phyloP scores from a whole-genome alignment of 2,329 filamentous ascomycete genomes.

The Rhynchosporium agropyri region DNA sequence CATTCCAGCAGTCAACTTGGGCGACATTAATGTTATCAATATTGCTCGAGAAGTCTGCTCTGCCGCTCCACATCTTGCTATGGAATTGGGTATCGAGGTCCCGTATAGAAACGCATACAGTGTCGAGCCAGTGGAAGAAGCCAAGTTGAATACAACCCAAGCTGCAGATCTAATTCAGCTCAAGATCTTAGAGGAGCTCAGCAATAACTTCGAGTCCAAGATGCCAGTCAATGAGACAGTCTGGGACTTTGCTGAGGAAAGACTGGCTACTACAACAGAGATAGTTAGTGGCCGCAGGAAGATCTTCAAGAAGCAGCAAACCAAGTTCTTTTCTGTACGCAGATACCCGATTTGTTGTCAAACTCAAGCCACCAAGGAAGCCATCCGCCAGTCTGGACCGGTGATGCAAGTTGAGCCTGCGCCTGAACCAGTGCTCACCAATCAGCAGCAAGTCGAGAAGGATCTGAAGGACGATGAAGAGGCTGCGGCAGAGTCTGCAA shows the following conservation, averaged over 20 bases:
- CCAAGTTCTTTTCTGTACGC: slow-evolving; percentile 33
- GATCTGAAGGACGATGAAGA: neutral
- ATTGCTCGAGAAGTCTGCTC: slow-evolving; percentile 32
- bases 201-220: slow-evolving; percentile 37
- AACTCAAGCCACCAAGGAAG: slow-evolving; percentile 19
- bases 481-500: neutral
- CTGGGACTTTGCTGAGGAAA: slow-evolving; percentile 36
- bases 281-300: slow-evolving; percentile 4
- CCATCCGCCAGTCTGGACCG: slow-evolving; percentile 29
- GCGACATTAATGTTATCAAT: slow-evolving; percentile 18
- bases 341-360: slow-evolving; percentile 34
- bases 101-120: neutral
- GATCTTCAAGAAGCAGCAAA: slow-evolving; percentile 11
- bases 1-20: neutral
- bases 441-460: neutral
- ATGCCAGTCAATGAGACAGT: slow-evolving; percentile 37
- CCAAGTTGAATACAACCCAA: slow-evolving; percentile 21
- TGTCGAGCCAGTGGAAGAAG: neutral
- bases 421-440: neutral
- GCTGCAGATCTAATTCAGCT: slow-evolving; percentile 33
- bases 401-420: slow-evolving; percentile 19
- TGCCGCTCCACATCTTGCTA: slow-evolving; percentile 33
- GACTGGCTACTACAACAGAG: slow-evolving; percentile 3
- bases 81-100: slow-evolving; percentile 18
- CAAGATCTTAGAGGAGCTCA: slow-evolving; percentile 37